Conservation (phyloP, 129 eudicot genomes). For the Oenanthe sinensis region DNA sequence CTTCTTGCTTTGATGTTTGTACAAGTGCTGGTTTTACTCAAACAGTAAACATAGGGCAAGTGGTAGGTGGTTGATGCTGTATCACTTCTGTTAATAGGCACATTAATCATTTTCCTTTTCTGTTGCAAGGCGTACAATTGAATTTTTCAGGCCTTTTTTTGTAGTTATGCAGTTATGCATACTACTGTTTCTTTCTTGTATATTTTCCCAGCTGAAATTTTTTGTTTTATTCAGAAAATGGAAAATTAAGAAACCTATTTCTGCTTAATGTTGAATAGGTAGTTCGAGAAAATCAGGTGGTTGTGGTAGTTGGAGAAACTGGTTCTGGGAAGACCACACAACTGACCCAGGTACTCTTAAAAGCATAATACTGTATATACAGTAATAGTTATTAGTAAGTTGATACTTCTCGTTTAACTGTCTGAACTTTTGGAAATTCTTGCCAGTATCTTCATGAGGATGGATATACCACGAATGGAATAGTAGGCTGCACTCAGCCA, state of each 20-base stretch:
- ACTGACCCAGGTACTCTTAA: slow-evolving; percentile 49
- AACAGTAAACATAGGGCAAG: neutral
- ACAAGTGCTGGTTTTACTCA: neutral
- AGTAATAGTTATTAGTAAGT: neutral
- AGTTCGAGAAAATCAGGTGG: slow-evolving; percentile 68
- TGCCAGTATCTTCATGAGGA: slow-evolving; percentile 62
- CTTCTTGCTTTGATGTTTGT: neutral
- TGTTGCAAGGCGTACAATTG: neutral
- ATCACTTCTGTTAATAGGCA: neutral
- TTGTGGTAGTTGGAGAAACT: slow-evolving; percentile 78
- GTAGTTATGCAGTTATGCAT: neutral
- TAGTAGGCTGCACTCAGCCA: slow-evolving; percentile 78
- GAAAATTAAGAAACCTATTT: no score
- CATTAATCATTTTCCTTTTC: neutral
- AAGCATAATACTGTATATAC: neutral
- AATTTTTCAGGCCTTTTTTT: neutral
- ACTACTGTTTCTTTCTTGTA: neutral
- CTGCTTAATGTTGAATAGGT: slow-evolving; percentile 24
- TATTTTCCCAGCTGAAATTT: no score
- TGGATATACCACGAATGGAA: slow-evolving; percentile 53
- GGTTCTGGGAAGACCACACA: slow-evolving; percentile 93
- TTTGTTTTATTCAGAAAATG: neutral
- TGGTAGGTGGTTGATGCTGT: neutral
- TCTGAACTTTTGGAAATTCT: slow-evolving; percentile 1
- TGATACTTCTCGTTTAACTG: neutral